Base-by-base conservation (phyloP, 2,329 filamentous ascomycete species). In the Helicocarpus griseus region DNA sequence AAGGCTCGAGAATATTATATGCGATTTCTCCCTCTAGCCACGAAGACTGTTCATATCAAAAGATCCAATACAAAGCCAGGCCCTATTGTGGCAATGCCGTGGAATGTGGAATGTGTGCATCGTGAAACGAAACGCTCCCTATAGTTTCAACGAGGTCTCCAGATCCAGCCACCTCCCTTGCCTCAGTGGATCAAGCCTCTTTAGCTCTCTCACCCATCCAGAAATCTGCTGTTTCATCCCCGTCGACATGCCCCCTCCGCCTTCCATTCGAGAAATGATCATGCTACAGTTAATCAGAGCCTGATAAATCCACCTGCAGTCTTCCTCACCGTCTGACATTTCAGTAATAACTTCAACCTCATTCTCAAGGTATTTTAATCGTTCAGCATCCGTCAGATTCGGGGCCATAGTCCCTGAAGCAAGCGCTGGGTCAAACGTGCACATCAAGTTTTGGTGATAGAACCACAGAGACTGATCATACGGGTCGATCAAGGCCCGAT, bases 381-480 rank as follows among this genome's bases (percentile, higher is more conserved):
- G 81, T 51, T 91, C 80, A 7, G 77, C 69, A 5, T 73, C 65
- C 1, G 76, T 76, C 28, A 95, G 70, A 35, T 80, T 75, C 0
- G 81, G 81, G 13, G 83, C 78, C 59, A 95, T 85, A 8, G 78
- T 78, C 19, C 76, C 71, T 2, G 71, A 63, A 21, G 56, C 51
- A 19, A 56, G 13, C 46, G 69, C 72, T 61, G 73, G 76, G 49
- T 77, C 73, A 60, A 86, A 73, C 62, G 83, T 85, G 54, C 82
- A 79, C 71, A 96, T 82, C 52, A 96, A 73, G 62, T 85, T 95
- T 60, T 93, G 86, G 66, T 97, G 89, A 64, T 98, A 97, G 68
- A 94, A 95, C 90, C 93, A 98, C 5, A 96, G 76, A 17, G 89
- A 95, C 65, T 97, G 91, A 64, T 97, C 91, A 59, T 95, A 89